These are phyloP conservation scores for Cadophora gregata DNA, from an alignment of 2,329 filamentous ascomycete genomes.

Conservation along the genomic window DNA sequence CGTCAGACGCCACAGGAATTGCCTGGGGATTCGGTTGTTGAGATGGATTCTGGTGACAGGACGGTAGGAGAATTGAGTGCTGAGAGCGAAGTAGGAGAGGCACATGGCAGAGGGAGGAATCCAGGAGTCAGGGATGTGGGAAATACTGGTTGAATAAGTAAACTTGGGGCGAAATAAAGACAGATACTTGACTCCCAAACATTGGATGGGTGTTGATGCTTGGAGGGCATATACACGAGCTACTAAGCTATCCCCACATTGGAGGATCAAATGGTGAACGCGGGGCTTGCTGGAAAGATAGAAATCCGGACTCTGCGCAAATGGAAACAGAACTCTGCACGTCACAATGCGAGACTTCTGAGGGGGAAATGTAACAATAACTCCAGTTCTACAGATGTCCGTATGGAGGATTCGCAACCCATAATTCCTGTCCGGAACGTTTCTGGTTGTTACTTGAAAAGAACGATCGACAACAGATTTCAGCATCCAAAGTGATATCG, in stretches of 20 bases:
- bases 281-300: no score
- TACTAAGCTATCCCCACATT: background rate
- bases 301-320: no score
- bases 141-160: background rate
- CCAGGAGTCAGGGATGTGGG: background rate
- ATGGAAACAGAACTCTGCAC: no score
- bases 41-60: background rate
- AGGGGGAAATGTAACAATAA: no score
- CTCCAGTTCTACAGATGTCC: no score
- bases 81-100: background rate
- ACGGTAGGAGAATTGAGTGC: slow-evolving; percentile 7
- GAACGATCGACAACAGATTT: no score
- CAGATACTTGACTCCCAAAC: no score
- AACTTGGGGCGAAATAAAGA: no score
- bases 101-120: background rate
- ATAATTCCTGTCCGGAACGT: background rate
- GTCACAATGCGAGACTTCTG: no score
- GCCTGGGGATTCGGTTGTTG: background rate
- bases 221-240: background rate
- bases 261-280: no score
- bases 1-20: background rate
- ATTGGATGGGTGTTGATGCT: background rate
- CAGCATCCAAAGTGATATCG: background rate
- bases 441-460: no score
- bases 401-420: no score